Base-by-base conservation (phyloP, 2,329 filamentous ascomycete genomes). In the Aspergillus piperis region DNA sequence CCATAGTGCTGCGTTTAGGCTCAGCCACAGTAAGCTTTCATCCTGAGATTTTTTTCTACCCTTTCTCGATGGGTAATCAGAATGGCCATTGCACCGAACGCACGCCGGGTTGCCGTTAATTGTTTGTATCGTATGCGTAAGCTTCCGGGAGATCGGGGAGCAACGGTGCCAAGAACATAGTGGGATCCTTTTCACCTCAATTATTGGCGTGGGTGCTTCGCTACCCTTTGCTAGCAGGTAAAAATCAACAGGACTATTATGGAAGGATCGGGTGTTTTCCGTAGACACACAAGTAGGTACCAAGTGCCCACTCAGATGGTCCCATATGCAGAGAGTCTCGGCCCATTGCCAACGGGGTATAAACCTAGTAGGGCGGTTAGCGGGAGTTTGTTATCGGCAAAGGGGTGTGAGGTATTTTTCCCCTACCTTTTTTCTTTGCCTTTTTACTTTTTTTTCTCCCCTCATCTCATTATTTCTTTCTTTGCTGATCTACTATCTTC, bases 61-160 rank as follows among this genome's bases (percentile, higher is more conserved):
- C 47, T 17, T 11, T n/a, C 8, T 32, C 25, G 27, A 55, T 25
- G 41, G 41, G n/a, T 25, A 41, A 38, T 55, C 27, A 44, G 38
- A 32, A 39, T 19, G 38, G n/a, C 11, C 49, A 15, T 39, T 17
- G 47, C 15, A 30, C n/a, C 47, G 47, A 27, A 25, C 47, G 0
- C 47, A 50, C 8, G 30, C n/a, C 47, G 47, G 47, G 15, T 32
- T 50, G 47, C 47, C 47, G 47, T 50, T 17, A 8, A 30, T 27
- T 50, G 25, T 51, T 59, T 47, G 58, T 54, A 56, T 62, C 41
- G 48, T 17, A 59, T 62, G 59, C 57, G 60, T 59, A 59, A 57
- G 57, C 57, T 49, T 25, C 23, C 39, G 36, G 21, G 49, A 54
- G 30, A 47, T 41, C 23, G 30, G 25, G 54, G 30, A 54, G 27